Percentiles rank a stretch among this genome's conserved stretches.
phyloP scores from a whole-genome alignment of 2,329 filamentous ascomycete species.

The Fusarium nanum region DNA sequence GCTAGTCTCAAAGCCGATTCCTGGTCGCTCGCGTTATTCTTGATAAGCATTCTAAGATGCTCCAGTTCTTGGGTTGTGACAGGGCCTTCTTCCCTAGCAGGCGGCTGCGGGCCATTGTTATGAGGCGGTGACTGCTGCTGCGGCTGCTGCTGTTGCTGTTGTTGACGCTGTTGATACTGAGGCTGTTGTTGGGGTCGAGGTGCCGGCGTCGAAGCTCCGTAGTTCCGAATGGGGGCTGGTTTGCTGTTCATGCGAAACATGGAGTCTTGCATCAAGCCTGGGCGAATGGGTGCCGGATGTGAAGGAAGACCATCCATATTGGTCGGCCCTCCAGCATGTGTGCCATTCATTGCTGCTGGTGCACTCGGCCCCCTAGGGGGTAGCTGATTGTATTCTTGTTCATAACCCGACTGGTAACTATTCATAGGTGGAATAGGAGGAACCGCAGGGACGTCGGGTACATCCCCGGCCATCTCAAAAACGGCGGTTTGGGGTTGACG shows the following conservation, averaged over 20 bases:
- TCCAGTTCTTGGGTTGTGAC: conserved; percentile 86
- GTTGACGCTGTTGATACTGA: conserved; percentile 48
- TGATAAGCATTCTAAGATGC: conserved; percentile 74
- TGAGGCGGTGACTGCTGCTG: conserved; percentile 49
- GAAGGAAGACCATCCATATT: conserved; percentile 64
- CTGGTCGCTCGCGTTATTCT: conserved; percentile 78
- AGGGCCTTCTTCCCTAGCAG: conserved; percentile 53
- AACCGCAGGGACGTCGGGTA: conserved; percentile 66
- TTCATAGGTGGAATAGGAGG: conserved; percentile 47
- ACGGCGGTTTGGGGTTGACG: conserved; percentile 73
- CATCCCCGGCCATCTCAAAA: conserved; percentile 78
- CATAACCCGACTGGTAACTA: conserved; percentile 48
- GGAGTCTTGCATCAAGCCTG: conserved; percentile 70
- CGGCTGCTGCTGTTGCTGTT: conserved; percentile 46
- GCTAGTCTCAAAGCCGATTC: conserved; percentile 78
- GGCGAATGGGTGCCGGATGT: conserved; percentile 72
- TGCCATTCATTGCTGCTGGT: conserved; percentile 39
- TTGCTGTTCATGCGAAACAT: conserved; percentile 66
- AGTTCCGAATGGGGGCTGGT: conserved; percentile 69
- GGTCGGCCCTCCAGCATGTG: conserved; percentile 28
- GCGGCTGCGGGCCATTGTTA: conserved; percentile 37
- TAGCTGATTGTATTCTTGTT: conserved; percentile 42
- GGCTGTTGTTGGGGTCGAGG: conserved; percentile 36
- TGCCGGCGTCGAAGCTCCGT: conserved; percentile 59
- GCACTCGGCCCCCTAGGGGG: conserved; percentile 50